Evolutionary conservation across 768 basidiomycete species (phyloP).

Genomic region (Terana coerulea): DNA sequence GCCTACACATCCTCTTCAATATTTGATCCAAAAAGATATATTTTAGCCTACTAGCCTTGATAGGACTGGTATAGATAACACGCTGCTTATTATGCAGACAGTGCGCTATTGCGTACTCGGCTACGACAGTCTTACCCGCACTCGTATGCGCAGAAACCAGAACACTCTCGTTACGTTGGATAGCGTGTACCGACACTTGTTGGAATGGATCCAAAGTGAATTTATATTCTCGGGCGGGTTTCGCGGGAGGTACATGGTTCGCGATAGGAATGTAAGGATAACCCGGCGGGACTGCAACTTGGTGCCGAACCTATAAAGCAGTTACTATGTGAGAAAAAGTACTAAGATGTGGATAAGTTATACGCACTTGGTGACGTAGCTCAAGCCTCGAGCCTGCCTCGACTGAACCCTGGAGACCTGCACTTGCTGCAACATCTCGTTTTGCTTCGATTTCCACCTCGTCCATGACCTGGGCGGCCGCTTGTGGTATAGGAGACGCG

Average conservation of each 20-base stretch:
- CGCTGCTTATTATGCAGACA: conserved; percentile 91
- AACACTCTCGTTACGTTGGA: conserved; percentile 96
- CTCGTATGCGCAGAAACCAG: conserved; percentile 98
- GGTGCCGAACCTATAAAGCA: conserved; percentile 74
- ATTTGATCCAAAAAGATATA: neutral
- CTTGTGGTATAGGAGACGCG: conserved; percentile 61
- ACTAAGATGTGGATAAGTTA: neutral
- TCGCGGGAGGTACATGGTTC: conserved; percentile 84
- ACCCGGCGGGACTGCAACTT: conserved; percentile 92
- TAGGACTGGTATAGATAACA: conserved; percentile 99
- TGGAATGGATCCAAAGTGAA: conserved; percentile 98
- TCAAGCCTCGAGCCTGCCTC: conserved; percentile 70
- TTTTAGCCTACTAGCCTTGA: conserved; percentile 70
- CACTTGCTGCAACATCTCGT: conserved; percentile 85
- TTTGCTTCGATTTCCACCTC: conserved; percentile 94
- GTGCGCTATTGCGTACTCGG: conserved; percentile 98
- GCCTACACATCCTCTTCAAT: conserved; percentile 53
- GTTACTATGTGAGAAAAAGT: neutral
- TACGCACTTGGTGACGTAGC: conserved; percentile 72
- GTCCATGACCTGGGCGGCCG: conserved; percentile 62
- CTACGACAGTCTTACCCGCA: conserved; percentile 98
- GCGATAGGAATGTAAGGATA: conserved; percentile 91
- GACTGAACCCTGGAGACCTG: conserved; percentile 72
- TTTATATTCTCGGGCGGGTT: conserved; percentile 90
- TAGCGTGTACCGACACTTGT: conserved; percentile 88